phyloP scores from a whole-genome alignment of 2,329 filamentous ascomycete species.

The Fusarium sp. region DNA sequence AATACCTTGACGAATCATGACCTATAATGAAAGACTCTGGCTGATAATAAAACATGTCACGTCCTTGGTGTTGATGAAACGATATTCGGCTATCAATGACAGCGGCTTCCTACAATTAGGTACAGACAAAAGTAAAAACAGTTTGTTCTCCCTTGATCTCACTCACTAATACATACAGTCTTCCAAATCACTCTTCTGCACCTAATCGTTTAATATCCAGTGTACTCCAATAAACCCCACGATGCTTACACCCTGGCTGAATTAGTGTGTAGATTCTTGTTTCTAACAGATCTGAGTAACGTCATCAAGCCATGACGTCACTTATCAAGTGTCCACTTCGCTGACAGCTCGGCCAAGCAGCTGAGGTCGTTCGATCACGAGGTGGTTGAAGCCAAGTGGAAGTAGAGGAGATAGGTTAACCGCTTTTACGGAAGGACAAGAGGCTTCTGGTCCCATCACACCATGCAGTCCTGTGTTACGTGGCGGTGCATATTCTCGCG shows the following conservation, averaged over 20 bases:
- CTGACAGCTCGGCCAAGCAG: background rate
- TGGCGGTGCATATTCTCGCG: background rate
- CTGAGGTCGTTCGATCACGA: background rate
- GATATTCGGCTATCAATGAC: background rate
- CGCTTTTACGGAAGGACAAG: background rate
- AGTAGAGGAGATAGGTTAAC: background rate
- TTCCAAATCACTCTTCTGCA: background rate
- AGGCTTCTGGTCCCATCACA: background rate
- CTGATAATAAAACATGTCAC: background rate
- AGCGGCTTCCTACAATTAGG: background rate
- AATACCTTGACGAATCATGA: constrained; percentile 42
- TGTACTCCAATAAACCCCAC: background rate
- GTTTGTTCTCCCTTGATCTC: background rate
- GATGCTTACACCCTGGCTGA: background rate
- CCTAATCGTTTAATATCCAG: background rate
- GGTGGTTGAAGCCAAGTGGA: background rate
- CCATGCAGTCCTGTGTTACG: background rate
- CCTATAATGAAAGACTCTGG: constrained; percentile 24
- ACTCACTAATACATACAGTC: no score
- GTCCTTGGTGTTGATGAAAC: background rate
- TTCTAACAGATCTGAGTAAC: background rate
- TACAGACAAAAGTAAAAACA: background rate
- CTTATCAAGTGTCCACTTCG: background rate
- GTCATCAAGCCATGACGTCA: constrained; percentile 30
- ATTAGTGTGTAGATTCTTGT: background rate